phyloP scores from a whole-genome alignment of 768 basidiomycete species.

The Hericium coralloides region DNA sequence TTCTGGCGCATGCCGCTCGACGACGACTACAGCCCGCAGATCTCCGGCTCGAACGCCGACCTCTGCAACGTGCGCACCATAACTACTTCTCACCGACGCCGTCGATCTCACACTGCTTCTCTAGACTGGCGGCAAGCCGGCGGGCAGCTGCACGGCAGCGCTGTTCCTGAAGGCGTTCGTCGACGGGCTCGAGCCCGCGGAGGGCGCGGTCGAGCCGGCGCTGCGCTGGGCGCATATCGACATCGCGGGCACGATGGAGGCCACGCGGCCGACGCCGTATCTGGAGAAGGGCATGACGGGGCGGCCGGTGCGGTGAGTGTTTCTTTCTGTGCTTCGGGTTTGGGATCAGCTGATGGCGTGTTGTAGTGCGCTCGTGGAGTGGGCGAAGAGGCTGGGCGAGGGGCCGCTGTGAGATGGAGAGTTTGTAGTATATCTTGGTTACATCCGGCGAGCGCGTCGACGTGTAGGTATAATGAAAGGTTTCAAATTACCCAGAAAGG shows the following conservation, averaged over 20 bases:
- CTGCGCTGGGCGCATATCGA: conserved; percentile 86
- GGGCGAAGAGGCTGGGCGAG: conserved; percentile 9
- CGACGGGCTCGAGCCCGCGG: conserved; percentile 58
- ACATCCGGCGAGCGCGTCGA: background rate
- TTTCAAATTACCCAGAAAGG: too few species aligned
- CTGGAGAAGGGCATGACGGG: conserved; percentile 74
- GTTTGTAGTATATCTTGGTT: background rate
- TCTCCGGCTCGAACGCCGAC: conserved; percentile 71
- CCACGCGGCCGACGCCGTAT: conserved; percentile 47
- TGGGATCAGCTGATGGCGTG: background rate
- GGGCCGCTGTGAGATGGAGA: background rate
- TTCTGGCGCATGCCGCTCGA: conserved; percentile 91
- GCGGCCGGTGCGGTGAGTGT: conserved; percentile 60
- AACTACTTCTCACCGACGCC: background rate
- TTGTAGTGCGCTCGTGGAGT: conserved; percentile 12
- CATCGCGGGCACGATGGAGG: conserved; percentile 74
- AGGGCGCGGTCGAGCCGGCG: conserved; percentile 33
- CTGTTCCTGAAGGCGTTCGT: conserved; percentile 82
- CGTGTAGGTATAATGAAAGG: too few species aligned
- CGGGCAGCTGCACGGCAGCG: conserved; percentile 73
- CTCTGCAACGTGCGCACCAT: conserved; percentile 56
- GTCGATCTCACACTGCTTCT: background rate
- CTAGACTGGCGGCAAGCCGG: conserved; percentile 65
- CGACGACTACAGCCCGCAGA: conserved; percentile 72
- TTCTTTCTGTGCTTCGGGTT: background rate